Conservation (phyloP, 2,329 filamentous ascomycete species). For the Apiospora saccharicola region DNA sequence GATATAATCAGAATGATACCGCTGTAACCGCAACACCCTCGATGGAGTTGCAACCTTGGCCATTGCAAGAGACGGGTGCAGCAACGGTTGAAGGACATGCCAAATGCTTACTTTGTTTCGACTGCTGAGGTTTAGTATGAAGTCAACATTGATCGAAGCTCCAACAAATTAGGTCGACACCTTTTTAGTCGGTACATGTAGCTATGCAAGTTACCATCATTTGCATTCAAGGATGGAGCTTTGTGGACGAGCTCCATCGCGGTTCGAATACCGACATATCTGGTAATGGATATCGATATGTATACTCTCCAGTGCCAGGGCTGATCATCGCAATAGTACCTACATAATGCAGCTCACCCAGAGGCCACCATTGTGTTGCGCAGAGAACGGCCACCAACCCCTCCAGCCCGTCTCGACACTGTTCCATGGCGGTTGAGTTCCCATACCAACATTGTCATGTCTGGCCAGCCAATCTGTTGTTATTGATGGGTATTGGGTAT, state of each 20-base stretch:
- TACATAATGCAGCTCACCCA: not conserved
- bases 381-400: not conserved
- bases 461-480: not conserved
- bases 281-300: constrained; percentile 3
- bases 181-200: constrained; percentile 21
- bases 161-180: constrained; percentile 12
- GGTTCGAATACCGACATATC: constrained; percentile 8
- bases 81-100: not conserved
- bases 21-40: not conserved
- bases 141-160: not conserved
- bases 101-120: not conserved
- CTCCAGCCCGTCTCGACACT: not conserved
- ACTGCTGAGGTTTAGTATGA: constrained; percentile 4
- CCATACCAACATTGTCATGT: not conserved
- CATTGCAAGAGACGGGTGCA: not conserved
- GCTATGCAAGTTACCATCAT: constrained; percentile 17
- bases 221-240: constrained; percentile 15
- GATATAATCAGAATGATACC: not conserved
- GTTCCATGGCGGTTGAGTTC: not conserved
- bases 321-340: not conserved
- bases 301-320: not conserved
- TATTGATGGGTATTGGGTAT: constrained; percentile 14
- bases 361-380: not conserved
- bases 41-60: not conserved
- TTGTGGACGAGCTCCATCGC: constrained; percentile 7